phyloP scores from a whole-genome alignment of 495 filamentous ascomycete genomes.

The Saxophila tyrrhenica region DNA sequence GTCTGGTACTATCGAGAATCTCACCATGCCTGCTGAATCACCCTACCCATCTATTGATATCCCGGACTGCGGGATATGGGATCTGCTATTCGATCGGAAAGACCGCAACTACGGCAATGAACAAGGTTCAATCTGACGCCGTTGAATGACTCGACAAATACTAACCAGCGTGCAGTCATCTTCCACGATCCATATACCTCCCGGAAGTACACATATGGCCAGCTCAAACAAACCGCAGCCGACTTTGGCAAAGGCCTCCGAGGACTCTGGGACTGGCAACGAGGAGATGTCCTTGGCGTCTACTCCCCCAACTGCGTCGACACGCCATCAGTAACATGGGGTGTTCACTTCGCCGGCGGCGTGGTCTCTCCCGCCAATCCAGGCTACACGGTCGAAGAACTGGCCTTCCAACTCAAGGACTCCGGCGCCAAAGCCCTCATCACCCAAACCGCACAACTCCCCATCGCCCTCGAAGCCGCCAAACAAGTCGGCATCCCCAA shows the following conservation, averaged over 20 bases:
- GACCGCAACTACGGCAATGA: conserved; percentile 54
- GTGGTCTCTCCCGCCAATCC: conserved; percentile 77
- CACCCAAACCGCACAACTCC: conserved; percentile 55
- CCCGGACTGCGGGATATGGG: conserved; percentile 58
- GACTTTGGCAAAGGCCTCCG: conserved; percentile 74
- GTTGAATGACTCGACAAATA: background rate
- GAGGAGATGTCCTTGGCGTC: conserved; percentile 46
- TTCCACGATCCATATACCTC: conserved; percentile 65
- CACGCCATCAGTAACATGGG: conserved; percentile 51
- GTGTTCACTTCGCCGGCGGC: conserved; percentile 74
- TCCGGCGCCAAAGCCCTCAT: conserved; percentile 64
- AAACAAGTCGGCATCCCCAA: conserved; percentile 52
- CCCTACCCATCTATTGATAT: conserved; percentile 47
- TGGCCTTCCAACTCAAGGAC: conserved; percentile 79
- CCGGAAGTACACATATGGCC: conserved; percentile 63
- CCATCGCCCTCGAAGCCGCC: conserved; percentile 55
- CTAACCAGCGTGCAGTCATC: conserved; percentile 45
- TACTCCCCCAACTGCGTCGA: conserved; percentile 34
- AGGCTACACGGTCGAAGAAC: conserved; percentile 71
- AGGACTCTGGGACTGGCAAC: conserved; percentile 63
- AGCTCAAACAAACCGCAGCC: conserved; percentile 50
- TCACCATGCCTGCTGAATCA: conserved; percentile 44
- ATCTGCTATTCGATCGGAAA: conserved; percentile 68
- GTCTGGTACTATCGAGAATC: background rate
- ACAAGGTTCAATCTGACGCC: conserved; percentile 38